These are phyloP conservation scores for Dendrostoma leiphaemia DNA, from an alignment of 2,329 filamentous ascomycete genomes.

Conservation along the genomic window DNA sequence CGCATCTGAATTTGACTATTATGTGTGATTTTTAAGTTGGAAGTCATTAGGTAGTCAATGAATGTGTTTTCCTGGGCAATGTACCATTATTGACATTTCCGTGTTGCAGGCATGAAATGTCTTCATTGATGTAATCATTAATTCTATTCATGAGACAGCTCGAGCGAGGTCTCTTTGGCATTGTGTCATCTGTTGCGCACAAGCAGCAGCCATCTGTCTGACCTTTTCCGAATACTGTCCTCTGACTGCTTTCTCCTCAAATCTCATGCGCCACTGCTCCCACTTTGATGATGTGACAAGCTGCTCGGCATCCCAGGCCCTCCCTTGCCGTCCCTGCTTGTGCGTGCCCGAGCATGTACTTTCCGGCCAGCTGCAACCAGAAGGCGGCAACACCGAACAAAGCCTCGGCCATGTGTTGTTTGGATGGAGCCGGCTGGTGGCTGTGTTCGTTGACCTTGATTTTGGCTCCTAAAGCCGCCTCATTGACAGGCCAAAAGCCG, in stretches of 20 bases:
- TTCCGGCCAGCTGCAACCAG: constrained; percentile 3
- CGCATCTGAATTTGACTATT: too few species aligned
- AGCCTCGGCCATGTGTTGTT: neutral
- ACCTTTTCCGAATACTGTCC: neutral
- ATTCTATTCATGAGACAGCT: too few species aligned
- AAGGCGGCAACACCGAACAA: constrained; percentile 1
- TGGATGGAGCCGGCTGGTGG: neutral
- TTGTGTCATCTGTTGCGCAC: neutral
- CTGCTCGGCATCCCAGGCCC: neutral
- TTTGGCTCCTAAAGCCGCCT: neutral
- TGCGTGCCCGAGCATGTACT: neutral
- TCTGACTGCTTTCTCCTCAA: neutral
- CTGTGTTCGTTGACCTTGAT: neutral
- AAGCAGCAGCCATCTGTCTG: neutral
- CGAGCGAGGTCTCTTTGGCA: neutral
- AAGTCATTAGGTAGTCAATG: too few species aligned
- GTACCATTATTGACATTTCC: too few species aligned
- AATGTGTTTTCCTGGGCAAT: too few species aligned
- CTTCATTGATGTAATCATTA: too few species aligned
- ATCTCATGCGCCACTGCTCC: neutral
- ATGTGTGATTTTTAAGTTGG: too few species aligned
- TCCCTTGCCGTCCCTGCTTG: neutral
- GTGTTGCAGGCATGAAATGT: too few species aligned
- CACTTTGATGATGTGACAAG: neutral
- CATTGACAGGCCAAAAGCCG: constrained; percentile 1